These are phyloP conservation scores for Annulohypoxylon stygium DNA, from an alignment of 495 filamentous ascomycete species.

Conservation along the genomic window DNA sequence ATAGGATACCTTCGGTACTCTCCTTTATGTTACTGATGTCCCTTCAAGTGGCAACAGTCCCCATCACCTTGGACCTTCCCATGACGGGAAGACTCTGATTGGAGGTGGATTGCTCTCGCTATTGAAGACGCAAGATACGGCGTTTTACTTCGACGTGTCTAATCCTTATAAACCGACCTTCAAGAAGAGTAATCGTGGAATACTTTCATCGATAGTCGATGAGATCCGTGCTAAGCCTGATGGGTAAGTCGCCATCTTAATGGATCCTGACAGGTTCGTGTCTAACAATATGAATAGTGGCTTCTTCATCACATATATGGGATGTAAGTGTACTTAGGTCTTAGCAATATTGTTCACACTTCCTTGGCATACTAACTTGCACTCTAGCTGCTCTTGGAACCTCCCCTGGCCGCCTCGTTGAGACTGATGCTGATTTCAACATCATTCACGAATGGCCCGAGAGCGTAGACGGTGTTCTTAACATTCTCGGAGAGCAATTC, in stretches of 20 bases:
- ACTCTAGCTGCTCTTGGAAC: constrained; percentile 64
- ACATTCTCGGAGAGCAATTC: constrained; percentile 71
- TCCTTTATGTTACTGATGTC: constrained; percentile 70
- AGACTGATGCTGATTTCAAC: constrained; percentile 70
- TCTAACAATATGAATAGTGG: constrained; percentile 50
- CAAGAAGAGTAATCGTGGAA: constrained; percentile 68
- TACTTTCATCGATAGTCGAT: constrained; percentile 70
- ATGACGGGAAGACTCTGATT: constrained; percentile 71
- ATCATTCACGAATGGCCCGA: constrained; percentile 73
- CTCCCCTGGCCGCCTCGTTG: constrained; percentile 69
- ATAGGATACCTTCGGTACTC: constrained; percentile 70
- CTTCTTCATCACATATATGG: constrained; percentile 71
- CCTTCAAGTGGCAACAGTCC: constrained; percentile 72
- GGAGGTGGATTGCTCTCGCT: constrained; percentile 72
- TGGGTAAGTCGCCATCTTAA: constrained; percentile 52
- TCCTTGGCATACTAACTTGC: constrained; percentile 17
- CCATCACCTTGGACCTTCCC: constrained; percentile 69
- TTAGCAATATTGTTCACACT: background rate
- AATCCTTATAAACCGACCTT: constrained; percentile 71
- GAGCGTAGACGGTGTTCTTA: constrained; percentile 62
- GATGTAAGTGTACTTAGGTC: constrained; percentile 18
- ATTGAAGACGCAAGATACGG: constrained; percentile 73
- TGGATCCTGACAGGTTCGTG: background rate
- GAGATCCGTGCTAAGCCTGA: constrained; percentile 76
- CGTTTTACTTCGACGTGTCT: constrained; percentile 71